A percentile compares a stretch with the other conserved stretches of the same genome.
Conservation (phyloP, 2,329 filamentous ascomycete genomes). For the Colletotrichum graminicola region DNA sequence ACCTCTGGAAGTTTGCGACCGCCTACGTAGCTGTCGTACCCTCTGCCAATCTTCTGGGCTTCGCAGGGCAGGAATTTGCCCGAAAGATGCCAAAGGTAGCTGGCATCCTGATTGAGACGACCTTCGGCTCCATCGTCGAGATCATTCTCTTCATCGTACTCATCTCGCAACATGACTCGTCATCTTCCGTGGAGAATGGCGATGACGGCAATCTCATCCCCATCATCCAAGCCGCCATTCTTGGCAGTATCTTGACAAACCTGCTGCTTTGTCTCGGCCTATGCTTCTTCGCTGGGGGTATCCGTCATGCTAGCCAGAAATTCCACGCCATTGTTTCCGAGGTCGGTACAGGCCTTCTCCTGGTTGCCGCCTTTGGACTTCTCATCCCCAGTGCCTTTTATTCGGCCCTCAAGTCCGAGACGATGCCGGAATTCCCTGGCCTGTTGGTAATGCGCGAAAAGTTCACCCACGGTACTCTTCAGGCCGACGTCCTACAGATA, state of each 20-base stretch:
- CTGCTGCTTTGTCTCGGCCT: slow-evolving; percentile 74
- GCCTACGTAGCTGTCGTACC: slow-evolving; percentile 65
- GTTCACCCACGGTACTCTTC: slow-evolving; percentile 54
- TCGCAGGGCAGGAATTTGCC: slow-evolving; percentile 69
- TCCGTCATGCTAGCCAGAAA: slow-evolving; percentile 68
- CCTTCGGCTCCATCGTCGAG: slow-evolving; percentile 74
- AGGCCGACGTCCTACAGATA: slow-evolving; percentile 65
- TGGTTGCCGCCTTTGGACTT: slow-evolving; percentile 65
- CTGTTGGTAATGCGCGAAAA: slow-evolving; percentile 44
- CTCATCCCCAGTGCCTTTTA: slow-evolving; percentile 54
- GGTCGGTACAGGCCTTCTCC: slow-evolving; percentile 73
- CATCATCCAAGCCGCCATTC: slow-evolving; percentile 77
- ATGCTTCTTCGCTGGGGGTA: slow-evolving; percentile 76
- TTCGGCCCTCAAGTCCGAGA: slow-evolving; percentile 51
- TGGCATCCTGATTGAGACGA: slow-evolving; percentile 63
- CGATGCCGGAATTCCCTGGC: slow-evolving; percentile 43
- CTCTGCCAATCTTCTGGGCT: slow-evolving; percentile 62
- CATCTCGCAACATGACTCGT: slow-evolving; percentile 54
- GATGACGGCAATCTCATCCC: slow-evolving; percentile 59
- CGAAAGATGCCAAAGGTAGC: slow-evolving; percentile 74
- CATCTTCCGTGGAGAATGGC: slow-evolving; percentile 42
- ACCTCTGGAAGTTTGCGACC: slow-evolving; percentile 60
- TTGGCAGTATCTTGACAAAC: slow-evolving; percentile 78
- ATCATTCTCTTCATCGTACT: slow-evolving; percentile 77
- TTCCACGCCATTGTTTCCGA: slow-evolving; percentile 78